phyloP scores from a whole-genome alignment of 1,139 yeast genomes.

The Magnusiomyces clavatus region DNA sequence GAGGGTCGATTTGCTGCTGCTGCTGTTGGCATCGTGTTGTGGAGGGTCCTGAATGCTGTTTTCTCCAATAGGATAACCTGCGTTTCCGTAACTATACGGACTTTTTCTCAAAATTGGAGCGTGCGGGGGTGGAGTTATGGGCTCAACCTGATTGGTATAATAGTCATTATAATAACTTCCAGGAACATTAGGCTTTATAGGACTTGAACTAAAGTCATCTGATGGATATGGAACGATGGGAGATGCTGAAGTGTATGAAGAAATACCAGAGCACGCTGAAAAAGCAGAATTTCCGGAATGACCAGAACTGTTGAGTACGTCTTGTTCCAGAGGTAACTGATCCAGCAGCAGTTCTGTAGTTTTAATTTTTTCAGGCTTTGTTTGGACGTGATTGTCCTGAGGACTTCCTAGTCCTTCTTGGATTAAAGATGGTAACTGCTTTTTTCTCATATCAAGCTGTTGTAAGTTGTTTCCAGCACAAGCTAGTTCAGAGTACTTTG shows the following conservation, averaged over 20 bases:
- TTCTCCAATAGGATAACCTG: not conserved
- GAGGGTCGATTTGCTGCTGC: no score
- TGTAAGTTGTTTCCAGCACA: not conserved
- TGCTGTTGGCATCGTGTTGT: no score
- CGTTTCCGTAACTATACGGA: not conserved
- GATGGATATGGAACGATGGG: not conserved
- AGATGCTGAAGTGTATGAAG: conserved; percentile 1
- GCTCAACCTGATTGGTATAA: not conserved
- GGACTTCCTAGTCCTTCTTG: not conserved
- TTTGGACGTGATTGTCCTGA: no score
- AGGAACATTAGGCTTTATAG: not conserved
- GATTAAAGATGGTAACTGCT: not conserved
- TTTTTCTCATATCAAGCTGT: not conserved
- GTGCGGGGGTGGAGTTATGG: not conserved
- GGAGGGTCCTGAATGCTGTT: no score
- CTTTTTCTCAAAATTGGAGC: not conserved
- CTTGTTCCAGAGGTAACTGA: not conserved
- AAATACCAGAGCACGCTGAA: not conserved
- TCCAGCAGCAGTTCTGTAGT: no score
- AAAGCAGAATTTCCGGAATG: conserved; percentile 1
- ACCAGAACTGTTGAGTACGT: not conserved
- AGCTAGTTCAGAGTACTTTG: no score
- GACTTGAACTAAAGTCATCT: not conserved
- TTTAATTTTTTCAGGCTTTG: no score
- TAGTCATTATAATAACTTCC: not conserved